Conservation (phyloP, 768 basidiomycete genomes). For the Holtermanniella nyarrowii region DNA sequence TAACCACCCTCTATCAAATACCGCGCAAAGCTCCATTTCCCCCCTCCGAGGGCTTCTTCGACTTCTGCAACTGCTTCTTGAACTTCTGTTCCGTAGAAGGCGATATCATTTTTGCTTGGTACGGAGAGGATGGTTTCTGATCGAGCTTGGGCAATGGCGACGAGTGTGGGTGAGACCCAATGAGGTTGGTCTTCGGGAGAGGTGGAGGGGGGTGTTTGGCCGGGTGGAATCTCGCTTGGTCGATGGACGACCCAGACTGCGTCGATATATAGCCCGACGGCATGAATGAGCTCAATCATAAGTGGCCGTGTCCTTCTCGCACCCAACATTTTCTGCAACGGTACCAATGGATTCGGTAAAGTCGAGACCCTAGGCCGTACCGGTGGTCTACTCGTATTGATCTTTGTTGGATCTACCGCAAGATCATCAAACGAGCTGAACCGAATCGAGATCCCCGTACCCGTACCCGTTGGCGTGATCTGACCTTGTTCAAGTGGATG, state of each 20-base stretch:
- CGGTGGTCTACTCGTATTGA: neutral
- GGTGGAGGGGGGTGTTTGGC: constrained; percentile 6
- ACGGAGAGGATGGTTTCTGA: neutral
- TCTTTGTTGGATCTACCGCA: neutral
- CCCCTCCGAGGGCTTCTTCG: constrained; percentile 28
- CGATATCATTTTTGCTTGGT: constrained; percentile 12
- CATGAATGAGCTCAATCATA: constrained; percentile 27
- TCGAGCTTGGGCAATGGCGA: constrained; percentile 1
- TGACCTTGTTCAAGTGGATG: too few species aligned
- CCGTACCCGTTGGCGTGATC: too few species aligned
- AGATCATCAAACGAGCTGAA: neutral
- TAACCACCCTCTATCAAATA: constrained; percentile 19
- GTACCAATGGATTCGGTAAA: neutral
- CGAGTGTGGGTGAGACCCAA: neutral
- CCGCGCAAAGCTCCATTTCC: constrained; percentile 18
- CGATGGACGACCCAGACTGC: constrained; percentile 17
- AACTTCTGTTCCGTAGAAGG: constrained; percentile 27
- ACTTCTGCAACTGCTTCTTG: constrained; percentile 19
- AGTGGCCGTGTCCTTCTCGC: constrained; percentile 25
- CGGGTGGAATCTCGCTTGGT: constrained; percentile 18
- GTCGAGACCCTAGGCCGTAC: neutral
- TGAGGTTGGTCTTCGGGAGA: neutral
- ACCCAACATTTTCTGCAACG: constrained; percentile 1
- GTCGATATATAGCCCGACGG: constrained; percentile 29
- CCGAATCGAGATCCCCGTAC: neutral